Base-by-base conservation (phyloP, 768 basidiomycete genomes). In the Lentinula guzmanii region DNA sequence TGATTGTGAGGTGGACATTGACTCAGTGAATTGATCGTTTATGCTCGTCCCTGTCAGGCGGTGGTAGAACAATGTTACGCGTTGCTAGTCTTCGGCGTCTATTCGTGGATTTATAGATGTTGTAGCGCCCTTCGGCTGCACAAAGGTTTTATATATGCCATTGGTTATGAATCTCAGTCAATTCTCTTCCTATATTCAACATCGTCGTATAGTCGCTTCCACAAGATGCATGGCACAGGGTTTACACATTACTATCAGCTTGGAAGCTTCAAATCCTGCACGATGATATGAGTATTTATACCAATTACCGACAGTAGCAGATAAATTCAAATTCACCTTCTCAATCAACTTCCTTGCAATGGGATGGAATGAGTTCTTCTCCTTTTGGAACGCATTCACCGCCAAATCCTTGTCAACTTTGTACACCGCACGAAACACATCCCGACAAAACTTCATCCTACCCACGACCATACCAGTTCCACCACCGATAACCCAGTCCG, bases 401-500 rank as follows among this genome's bases (percentile, higher is more conserved):
- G 91, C 88, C 33, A 90, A 71, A 39, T 68, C 66, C 52, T 70
- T 67, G 66, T 92, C 76, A 21, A 86, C 86, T 61, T 78, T 78
- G 34, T 69, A 72, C 18, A 85, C 80, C 0, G 76, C 82, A 39
- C 82, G 73, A 68, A 92, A 85, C 5, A 83, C 73, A 0, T 89
- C 87, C 52, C 91, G 73, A 71, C 91, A 92, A 75, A 91, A 91
- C 70, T 93, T 92, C 90, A 92, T 92, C 37, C 91, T 78, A 10
- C 91, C 91, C 67, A 90, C 88, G 60, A 93, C 75, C 31, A 82
- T 73, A 0, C 82, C 85, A 28, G 79, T 79, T 28, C 77, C 84
- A 65, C 86, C 74, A 2, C 87, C 90, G 13, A 85, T 80, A 21
- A 91, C 82, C 90, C 91, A 92, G 31, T 81, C 76, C 0, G 77